Evolutionary conservation across 208 protist genomes (phyloP).

Genomic region (Perkinsela sp.): DNA sequence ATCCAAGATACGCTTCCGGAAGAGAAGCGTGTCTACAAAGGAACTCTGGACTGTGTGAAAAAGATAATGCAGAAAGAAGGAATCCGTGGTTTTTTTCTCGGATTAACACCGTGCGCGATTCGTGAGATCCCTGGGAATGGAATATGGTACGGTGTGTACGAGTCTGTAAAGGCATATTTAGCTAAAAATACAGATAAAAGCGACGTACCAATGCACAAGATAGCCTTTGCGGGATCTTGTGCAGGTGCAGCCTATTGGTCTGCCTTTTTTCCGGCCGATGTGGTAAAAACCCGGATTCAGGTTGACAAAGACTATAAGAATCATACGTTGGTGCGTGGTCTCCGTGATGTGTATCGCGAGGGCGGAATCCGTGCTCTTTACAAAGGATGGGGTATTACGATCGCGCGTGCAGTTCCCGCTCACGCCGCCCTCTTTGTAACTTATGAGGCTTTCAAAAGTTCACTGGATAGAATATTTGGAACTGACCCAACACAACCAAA

Average conservation of each 20-base stretch:
- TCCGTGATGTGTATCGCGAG: constrained; percentile 16
- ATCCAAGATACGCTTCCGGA: constrained; percentile 43
- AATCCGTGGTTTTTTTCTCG: constrained; percentile 24
- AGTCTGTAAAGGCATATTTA: constrained; percentile 13
- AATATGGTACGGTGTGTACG: constrained; percentile 48
- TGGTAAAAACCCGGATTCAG: constrained; percentile 54
- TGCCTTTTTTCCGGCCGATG: constrained; percentile 43
- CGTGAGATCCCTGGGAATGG: constrained; percentile 46
- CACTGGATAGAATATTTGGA: constrained; percentile 2
- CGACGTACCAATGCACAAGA: constrained; percentile 13
- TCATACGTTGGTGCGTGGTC: constrained; percentile 9
- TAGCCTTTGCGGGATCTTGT: constrained; percentile 33
- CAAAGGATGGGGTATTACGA: constrained; percentile 30
- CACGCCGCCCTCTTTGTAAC: constrained; percentile 38
- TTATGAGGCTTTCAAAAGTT: constrained; percentile 30
- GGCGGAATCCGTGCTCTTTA: constrained; percentile 27
- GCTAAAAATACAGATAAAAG: constrained; percentile 4
- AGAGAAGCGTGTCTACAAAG: constrained; percentile 14
- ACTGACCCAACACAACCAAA: no score
- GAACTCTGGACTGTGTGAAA: constrained; percentile 18
- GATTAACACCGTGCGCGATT: constrained; percentile 20
- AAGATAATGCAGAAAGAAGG: constrained; percentile 13
- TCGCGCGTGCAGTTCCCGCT: constrained; percentile 36
- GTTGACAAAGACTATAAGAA: constrained; percentile 14
- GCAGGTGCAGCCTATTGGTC: constrained; percentile 48